Evolutionary conservation across 2,329 filamentous ascomycete genomes (phyloP).

Genomic region (Verticillium longisporum): DNA sequence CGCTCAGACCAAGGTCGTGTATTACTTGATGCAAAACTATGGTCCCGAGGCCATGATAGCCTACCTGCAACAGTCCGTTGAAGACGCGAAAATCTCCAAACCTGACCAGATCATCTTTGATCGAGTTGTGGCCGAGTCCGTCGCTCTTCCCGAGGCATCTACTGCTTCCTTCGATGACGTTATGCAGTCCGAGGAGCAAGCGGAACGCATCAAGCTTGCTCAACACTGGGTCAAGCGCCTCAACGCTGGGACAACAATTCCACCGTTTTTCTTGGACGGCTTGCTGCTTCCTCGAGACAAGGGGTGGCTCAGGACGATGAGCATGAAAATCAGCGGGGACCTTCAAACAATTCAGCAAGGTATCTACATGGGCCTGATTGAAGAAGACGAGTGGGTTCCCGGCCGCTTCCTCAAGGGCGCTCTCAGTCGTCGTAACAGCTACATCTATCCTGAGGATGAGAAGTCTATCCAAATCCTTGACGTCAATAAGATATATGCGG

Average conservation of each 20-base stretch:
- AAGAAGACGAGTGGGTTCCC: conserved; percentile 68
- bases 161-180: conserved; percentile 57
- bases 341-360: conserved; percentile 68
- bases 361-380: conserved; percentile 60
- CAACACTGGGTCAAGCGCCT: conserved; percentile 66
- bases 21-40: conserved; percentile 74
- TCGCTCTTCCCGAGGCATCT: conserved; percentile 46
- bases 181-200: conserved; percentile 48
- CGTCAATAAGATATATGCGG: conserved; percentile 60
- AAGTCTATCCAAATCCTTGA: conserved; percentile 67
- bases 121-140: conserved; percentile 49
- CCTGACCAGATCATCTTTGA: conserved; percentile 56
- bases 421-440: conserved; percentile 61
- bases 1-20: conserved; percentile 69
- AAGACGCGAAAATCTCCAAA: conserved; percentile 29
- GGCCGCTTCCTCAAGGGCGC: conserved; percentile 66
- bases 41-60: conserved; percentile 61
- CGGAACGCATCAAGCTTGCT: conserved; percentile 48
- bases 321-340: conserved; percentile 64
- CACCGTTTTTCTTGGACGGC: conserved; percentile 76
- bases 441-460: conserved; percentile 73
- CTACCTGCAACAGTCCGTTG: conserved; percentile 57
- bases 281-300: conserved; percentile 62
- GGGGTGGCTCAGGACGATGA: conserved; percentile 72
- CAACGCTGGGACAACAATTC: conserved; percentile 51